phyloP scores from a whole-genome alignment of 2,329 filamentous ascomycete species.

The Colletotrichum chlorophyti region DNA sequence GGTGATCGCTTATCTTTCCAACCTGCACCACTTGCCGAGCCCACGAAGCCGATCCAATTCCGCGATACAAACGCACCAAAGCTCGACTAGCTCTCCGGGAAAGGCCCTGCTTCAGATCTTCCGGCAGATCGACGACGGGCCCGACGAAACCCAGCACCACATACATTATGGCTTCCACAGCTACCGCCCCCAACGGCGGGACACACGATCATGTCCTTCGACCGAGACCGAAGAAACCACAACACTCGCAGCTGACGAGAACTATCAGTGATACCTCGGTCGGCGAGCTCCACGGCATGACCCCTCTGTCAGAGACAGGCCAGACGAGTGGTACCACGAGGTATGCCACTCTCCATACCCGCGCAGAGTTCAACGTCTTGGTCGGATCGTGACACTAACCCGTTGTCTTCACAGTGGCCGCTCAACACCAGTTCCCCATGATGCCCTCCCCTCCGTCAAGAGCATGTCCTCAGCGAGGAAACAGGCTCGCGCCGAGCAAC shows the following conservation, averaged over 20 bases:
- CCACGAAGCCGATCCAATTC: neutral
- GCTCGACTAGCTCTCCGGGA: no score
- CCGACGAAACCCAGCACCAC: no score
- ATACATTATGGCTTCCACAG: constrained; percentile 17
- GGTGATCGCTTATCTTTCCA: no score
- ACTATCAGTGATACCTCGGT: constrained; percentile 26
- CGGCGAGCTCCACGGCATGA: constrained; percentile 16
- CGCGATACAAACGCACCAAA: no score
- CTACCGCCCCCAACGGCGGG: constrained; percentile 19
- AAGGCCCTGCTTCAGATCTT: no score
- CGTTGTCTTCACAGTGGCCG: constrained; percentile 65
- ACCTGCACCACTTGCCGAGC: neutral
- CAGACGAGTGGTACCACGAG: constrained; percentile 27
- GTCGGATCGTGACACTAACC: neutral
- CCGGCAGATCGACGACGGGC: no score
- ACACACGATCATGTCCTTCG: constrained; percentile 52
- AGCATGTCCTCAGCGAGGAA: constrained; percentile 86
- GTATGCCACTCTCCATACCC: neutral
- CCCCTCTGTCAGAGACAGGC: constrained; percentile 20
- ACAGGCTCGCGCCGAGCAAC: constrained; percentile 80
- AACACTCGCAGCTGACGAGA: constrained; percentile 47
- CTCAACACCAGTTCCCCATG: constrained; percentile 83
- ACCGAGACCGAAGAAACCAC: constrained; percentile 56
- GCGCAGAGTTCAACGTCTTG: neutral
- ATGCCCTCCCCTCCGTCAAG: constrained; percentile 91